Base-by-base conservation (phyloP, 768 basidiomycete genomes). In the Saitozyma sp. region DNA sequence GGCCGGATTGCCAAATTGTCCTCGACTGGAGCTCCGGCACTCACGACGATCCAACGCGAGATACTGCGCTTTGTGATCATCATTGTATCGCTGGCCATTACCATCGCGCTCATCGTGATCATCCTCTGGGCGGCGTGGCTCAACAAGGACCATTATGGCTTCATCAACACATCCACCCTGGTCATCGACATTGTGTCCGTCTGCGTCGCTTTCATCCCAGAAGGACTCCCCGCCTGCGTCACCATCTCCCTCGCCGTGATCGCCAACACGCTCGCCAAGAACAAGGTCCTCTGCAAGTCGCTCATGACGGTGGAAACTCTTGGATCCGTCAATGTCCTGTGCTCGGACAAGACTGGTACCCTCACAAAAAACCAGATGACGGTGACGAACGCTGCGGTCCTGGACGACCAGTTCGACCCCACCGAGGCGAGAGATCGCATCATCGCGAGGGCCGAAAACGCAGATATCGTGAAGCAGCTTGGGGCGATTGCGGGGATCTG, bases 261-360 rank as follows among this genome's bases (percentile, higher is more conserved):
- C 19, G 83, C 83, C 17, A 76, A 82, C 41, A 81, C 82, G 8
- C 80, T 87, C 65, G 81, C 83, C 57, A 84, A 83, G 67, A 83
- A 83, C 67, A 84, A 83, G 66, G 83, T 86, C 19, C 74, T 85
- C 14, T 84, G 84, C 62, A 85, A 85, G 67, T 84, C 85, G 3
- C 79, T 89, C 20, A 82, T 86, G 29, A 88, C 86, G 7, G 86
- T 89, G 39, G 87, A 89, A 74, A 86, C 85, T 8, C 81, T 89
- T 6, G 87, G 88, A 8, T 82, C 84, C 9, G 86, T 88, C 71
- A 84, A 85, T 58, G 83, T 85, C 42, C 60, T 86, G 19, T 84
- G 84, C 69, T 83, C 84, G 6, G 86, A 88, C 70, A 88, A 88
- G 63, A 78, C 77, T 9, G 76, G 76, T 16, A 76, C 71, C 11